phyloP scores from a whole-genome alignment of 768 basidiomycete genomes.

The Tulasnella sp. region DNA sequence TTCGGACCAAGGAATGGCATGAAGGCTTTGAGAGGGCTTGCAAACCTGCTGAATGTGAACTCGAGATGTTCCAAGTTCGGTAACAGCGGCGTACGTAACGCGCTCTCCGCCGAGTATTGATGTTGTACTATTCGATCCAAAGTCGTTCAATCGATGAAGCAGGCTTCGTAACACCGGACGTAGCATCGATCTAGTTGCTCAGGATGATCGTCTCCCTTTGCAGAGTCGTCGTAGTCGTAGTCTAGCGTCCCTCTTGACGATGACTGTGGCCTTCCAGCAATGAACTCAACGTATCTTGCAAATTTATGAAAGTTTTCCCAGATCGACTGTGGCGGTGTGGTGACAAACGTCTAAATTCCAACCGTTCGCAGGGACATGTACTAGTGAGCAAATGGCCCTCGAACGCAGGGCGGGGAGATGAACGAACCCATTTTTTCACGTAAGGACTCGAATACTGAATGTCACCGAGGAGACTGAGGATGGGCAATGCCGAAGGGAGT shows the following conservation, averaged over 20 bases:
- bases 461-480: background rate
- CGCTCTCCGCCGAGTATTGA: background rate
- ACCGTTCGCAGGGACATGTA: background rate
- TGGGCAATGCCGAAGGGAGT: background rate
- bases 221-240: background rate
- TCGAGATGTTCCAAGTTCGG: background rate
- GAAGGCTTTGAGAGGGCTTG: background rate
- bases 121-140: background rate
- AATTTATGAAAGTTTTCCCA: background rate
- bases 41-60: background rate
- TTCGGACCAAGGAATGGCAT: background rate
- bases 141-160: background rate
- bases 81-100: background rate
- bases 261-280: background rate
- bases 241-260: background rate
- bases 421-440: background rate
- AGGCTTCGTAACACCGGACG: background rate
- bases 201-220: background rate
- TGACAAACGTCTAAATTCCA: background rate
- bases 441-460: background rate
- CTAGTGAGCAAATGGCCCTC: background rate
- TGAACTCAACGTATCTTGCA: background rate
- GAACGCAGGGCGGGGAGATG: background rate
- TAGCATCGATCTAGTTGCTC: background rate
- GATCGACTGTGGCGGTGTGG: background rate